Percentiles rank a stretch among this genome's conserved stretches.
phyloP scores from a whole-genome alignment of 2,329 filamentous ascomycete genomes.

The Aureobasidium mangrovei region DNA sequence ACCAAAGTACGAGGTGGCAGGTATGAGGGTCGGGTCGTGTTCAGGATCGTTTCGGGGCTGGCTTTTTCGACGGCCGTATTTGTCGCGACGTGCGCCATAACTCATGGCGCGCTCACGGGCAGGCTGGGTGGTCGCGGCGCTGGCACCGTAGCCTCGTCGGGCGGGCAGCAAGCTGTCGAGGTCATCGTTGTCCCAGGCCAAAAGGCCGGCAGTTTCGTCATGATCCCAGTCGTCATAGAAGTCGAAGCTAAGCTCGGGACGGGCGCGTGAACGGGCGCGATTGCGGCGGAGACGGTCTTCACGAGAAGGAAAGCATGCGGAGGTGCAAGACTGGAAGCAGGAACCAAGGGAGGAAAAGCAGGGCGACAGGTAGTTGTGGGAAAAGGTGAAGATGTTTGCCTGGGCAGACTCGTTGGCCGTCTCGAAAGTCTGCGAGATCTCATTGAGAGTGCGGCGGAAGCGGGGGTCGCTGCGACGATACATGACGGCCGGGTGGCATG shows the following conservation, averaged over 20 bases:
- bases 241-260: slow-evolving; percentile 81
- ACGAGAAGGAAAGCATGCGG: slow-evolving; percentile 60
- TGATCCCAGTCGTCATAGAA: slow-evolving; percentile 97
- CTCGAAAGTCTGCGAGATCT: slow-evolving; percentile 84
- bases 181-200: slow-evolving; percentile 76
- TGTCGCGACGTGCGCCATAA: slow-evolving; percentile 63
- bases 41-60: slow-evolving; percentile 42
- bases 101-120: slow-evolving; percentile 74
- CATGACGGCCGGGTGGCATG: slow-evolving; percentile 31
- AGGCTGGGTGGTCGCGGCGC: slow-evolving; percentile 45
- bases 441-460: slow-evolving; percentile 87
- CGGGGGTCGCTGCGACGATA: slow-evolving; percentile 66
- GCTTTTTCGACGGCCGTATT: slow-evolving; percentile 45
- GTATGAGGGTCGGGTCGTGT: slow-evolving; percentile 77
- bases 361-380: slow-evolving; percentile 73
- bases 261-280: slow-evolving; percentile 50
- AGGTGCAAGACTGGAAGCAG: slow-evolving; percentile 61
- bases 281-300: slow-evolving; percentile 66
- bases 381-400: slow-evolving; percentile 79
- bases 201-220: slow-evolving; percentile 52
- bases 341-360: slow-evolving; percentile 61
- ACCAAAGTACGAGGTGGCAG: slow-evolving; percentile 73
- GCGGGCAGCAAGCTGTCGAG: slow-evolving; percentile 65
- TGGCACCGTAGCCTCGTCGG: slow-evolving; percentile 17
- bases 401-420: slow-evolving; percentile 86